Evolutionary conservation across 2,329 filamentous ascomycete genomes (phyloP).

Genomic region (Phaeophleospora eucalypticola): DNA sequence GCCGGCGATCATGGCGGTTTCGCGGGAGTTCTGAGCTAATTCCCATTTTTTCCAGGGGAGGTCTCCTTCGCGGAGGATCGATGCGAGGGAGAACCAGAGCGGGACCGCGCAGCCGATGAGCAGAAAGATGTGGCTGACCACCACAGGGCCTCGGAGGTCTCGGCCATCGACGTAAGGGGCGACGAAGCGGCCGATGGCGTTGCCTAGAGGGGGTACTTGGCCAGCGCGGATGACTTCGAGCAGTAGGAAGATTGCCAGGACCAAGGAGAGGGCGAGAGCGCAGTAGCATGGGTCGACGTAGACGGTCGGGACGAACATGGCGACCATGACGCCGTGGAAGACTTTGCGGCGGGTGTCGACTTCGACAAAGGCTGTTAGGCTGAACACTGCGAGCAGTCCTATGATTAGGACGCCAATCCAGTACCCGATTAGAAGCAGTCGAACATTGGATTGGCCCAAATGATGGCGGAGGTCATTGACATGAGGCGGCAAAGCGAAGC

Average conservation of each 20-base stretch:
- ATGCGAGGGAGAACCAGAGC: conserved; percentile 80
- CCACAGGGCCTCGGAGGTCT: conserved; percentile 87
- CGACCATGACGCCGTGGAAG: conserved; percentile 97
- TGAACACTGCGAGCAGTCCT: conserved; percentile 70
- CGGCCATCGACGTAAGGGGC: conserved; percentile 92
- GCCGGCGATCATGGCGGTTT: conserved; percentile 86
- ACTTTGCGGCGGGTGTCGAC: conserved; percentile 95
- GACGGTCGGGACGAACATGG: conserved; percentile 84
- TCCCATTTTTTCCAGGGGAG: conserved; percentile 70
- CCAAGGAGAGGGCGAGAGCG: conserved; percentile 71
- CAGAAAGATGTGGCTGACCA: conserved; percentile 93
- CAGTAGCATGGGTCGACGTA: conserved; percentile 84
- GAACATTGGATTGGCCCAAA: conserved; percentile 73
- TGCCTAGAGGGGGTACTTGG: conserved; percentile 84
- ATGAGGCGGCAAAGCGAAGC: conserved; percentile 40
- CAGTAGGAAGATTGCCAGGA: conserved; percentile 79
- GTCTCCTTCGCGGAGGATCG: conserved; percentile 55
- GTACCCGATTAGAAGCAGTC: conserved; percentile 72
- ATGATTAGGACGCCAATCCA: conserved; percentile 65
- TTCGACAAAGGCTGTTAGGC: conserved; percentile 78
- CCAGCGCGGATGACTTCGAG: conserved; percentile 86
- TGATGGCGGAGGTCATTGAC: conserved; percentile 56
- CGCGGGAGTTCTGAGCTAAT: conserved; percentile 52
- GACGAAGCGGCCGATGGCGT: conserved; percentile 79
- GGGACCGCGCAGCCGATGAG: conserved; percentile 93